Base-by-base conservation (phyloP, 495 filamentous ascomycete genomes). In the Entonaema liquescens region DNA sequence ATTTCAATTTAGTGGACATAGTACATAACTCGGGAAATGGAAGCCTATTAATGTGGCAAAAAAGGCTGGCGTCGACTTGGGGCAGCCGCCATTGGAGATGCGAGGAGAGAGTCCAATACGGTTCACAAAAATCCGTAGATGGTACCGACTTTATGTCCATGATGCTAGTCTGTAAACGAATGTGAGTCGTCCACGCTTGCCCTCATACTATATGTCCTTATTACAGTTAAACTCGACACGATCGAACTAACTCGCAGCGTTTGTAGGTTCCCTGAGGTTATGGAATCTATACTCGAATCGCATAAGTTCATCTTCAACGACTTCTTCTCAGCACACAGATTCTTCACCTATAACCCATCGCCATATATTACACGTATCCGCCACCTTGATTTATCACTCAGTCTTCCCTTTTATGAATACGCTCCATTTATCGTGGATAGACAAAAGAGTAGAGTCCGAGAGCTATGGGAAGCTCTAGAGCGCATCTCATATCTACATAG, bases 161-260 rank as follows among this genome's bases (percentile, higher is more conserved):
- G 68, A 77, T 77, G 75, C 40, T 77, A 1, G 68, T 73, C 2
- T 77, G 75, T 21, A 77, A 77, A 53, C 71, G 64, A 53, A 77
- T 77, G 75, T 74, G 67, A 64, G 75, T 74, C 6, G 7, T 8
- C 35, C 1, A 9, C 23, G 31, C 47, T 31, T 35, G 9, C 26
- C 28, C 23, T 9, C 17, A 13, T 53, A 21, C 12, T 12, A 29
- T 50, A 26, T 29, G 5, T 40, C 5, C 23, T 59, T 5, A 5
- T 25, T 25, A n/a, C 19, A n/a, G 31, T 38, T 23, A 17, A 8
- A 40, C 33, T 42, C 26, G 19, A 15, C 44, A 56, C 13, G 11
- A 4, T 50, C 13, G 13, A 38, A 65, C 61, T 42, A 38, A 61
- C 28, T 17, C 17, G 15, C 15, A 5, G 19, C 5, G 6, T 35